Evolutionary conservation across 306 rosid genomes (phyloP).

Genomic region (Ormosia semicastrata): DNA sequence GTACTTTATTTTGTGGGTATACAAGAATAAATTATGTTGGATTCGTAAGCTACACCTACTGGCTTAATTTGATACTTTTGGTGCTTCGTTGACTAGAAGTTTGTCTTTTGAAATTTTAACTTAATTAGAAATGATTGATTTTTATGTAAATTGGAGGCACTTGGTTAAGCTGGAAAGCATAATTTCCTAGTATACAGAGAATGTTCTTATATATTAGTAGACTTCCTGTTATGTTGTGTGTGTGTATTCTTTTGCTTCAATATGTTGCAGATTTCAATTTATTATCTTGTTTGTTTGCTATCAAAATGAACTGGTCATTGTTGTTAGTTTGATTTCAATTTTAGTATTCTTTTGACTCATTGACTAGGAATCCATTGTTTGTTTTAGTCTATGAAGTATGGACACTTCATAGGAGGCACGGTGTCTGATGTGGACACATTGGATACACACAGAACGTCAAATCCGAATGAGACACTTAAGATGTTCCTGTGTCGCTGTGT

Average conservation of each 20-base stretch:
- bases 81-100: not conserved
- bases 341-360: no score
- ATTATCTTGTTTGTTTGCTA: not conserved
- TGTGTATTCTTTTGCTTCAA: not conserved
- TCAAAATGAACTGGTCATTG: not conserved
- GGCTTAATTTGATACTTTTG: not conserved
- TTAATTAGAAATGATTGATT: not conserved
- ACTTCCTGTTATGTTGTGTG: not conserved
- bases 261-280: not conserved
- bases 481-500: no score
- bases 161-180: not conserved
- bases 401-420: no score
- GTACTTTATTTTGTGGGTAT: not conserved
- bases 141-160: not conserved
- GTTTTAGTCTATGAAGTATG: not conserved
- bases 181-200: not conserved
- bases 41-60: not conserved
- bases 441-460: no score
- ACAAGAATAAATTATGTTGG: not conserved
- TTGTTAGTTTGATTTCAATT: no score
- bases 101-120: not conserved
- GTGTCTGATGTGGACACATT: no score
- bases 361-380: not conserved
- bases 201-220: no score
- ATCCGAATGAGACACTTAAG: no score